Percentiles rank a stretch among this genome's conserved stretches.
phyloP scores from a whole-genome alignment of 352 stramenopile genomes.

The Globisporangium parvum region DNA sequence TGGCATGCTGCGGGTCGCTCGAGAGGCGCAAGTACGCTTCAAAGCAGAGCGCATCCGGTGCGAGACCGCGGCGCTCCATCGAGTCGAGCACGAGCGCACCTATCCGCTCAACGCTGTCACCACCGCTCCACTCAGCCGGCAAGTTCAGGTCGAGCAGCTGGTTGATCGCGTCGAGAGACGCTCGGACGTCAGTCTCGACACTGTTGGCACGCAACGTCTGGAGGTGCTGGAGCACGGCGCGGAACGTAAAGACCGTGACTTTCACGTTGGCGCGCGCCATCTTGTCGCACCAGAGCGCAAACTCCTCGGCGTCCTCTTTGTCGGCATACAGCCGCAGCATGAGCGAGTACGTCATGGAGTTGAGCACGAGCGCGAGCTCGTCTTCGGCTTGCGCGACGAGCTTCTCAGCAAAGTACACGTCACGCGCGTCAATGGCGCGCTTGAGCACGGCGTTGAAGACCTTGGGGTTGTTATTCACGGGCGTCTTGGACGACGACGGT shows the following conservation, averaged over 20 bases:
- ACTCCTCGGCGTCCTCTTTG: conserved; percentile 34
- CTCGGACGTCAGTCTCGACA: conserved; percentile 6
- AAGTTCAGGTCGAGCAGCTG: conserved; percentile 20
- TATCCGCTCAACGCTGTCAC: conserved; percentile 15
- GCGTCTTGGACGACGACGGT: conserved; percentile 14
- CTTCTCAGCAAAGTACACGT: conserved; percentile 43
- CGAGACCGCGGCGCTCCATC: conserved; percentile 24
- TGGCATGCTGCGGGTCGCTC: conserved; percentile 25
- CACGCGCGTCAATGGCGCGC: conserved; percentile 44
- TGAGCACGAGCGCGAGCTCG: conserved; percentile 34
- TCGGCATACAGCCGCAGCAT: conserved; percentile 60
- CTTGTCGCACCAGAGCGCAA: conserved; percentile 38
- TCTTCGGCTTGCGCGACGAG: conserved; percentile 36
- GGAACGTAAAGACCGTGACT: conserved; percentile 44
- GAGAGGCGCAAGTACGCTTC: conserved; percentile 39
- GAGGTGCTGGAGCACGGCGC: conserved; percentile 46
- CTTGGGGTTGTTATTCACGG: conserved; percentile 15
- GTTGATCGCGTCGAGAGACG: conserved; percentile 23
- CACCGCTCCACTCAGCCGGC: neutral
- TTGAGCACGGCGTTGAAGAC: conserved; percentile 63
- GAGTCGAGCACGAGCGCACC: conserved; percentile 24
- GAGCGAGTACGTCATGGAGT: conserved; percentile 70
- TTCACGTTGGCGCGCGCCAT: conserved; percentile 40
- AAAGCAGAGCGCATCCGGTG: conserved; percentile 34
- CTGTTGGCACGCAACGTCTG: conserved; percentile 17